Conservation (phyloP, 306 rosid species). For the Pyrus betulifolia region DNA sequence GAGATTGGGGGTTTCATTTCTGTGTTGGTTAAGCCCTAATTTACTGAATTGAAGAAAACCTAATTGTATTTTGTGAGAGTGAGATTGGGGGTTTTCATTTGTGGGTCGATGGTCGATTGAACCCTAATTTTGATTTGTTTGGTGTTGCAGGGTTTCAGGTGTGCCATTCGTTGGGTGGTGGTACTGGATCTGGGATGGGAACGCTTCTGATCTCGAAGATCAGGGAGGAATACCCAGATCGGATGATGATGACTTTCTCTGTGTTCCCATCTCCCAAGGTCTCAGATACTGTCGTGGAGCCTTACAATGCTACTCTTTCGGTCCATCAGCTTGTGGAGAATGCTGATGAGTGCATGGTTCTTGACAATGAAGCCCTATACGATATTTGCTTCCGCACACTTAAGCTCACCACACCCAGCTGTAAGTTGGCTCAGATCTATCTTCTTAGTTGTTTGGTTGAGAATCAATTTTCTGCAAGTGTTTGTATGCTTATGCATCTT, state of each 20-base stretch:
- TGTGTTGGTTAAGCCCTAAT: background rate
- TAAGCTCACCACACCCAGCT: constrained; percentile 40
- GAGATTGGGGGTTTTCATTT: background rate
- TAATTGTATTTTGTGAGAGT: background rate
- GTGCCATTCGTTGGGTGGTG: constrained; percentile 42
- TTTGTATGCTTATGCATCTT: background rate
- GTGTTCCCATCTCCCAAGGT: constrained; percentile 43
- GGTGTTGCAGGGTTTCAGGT: constrained; percentile 30
- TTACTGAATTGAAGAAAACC: background rate
- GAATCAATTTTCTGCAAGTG: background rate
- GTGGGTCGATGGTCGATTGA: background rate
- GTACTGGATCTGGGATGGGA: constrained; percentile 47
- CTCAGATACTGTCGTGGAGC: constrained; percentile 41
- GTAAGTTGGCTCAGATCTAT: constrained; percentile 9
- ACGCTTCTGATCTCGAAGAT: constrained; percentile 39
- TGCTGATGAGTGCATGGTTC: constrained; percentile 41
- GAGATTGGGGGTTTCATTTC: background rate
- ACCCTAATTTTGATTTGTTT: background rate
- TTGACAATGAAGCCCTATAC: constrained; percentile 36
- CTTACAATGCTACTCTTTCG: constrained; percentile 35
- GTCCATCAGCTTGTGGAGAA: constrained; percentile 45
- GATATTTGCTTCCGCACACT: constrained; percentile 38
- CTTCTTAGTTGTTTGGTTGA: background rate
- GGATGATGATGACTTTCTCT: constrained; percentile 42
- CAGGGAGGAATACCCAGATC: constrained; percentile 39